Evolutionary conservation across 176 grass and related monocot species (phyloP).

Genomic region (Luzula sylvatica): DNA sequence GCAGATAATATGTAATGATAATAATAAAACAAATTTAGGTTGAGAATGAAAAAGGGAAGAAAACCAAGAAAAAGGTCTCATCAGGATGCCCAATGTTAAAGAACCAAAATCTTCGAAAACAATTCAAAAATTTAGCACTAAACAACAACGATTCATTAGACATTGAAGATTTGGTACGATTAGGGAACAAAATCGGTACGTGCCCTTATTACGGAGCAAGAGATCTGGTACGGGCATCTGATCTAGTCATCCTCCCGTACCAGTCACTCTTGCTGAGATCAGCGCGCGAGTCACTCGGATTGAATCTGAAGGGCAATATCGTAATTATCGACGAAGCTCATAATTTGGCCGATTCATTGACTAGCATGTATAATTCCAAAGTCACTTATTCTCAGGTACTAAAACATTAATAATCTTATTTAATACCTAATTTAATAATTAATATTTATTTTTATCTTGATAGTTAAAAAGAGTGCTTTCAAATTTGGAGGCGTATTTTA

Average conservation of each 20-base stretch:
- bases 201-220: slow-evolving; percentile 83
- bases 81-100: slow-evolving; percentile 79
- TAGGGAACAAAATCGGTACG: slow-evolving; percentile 71
- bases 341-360: slow-evolving; percentile 71
- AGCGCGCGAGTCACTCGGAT: slow-evolving; percentile 77
- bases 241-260: slow-evolving; percentile 84
- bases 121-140: slow-evolving; percentile 51
- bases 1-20: neutral
- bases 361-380: slow-evolving; percentile 87
- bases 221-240: slow-evolving; percentile 56
- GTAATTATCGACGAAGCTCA: slow-evolving; percentile 97
- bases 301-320: slow-evolving; percentile 78
- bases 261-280: slow-evolving; percentile 72
- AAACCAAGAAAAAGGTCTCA: slow-evolving; percentile 33
- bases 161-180: slow-evolving; percentile 69
- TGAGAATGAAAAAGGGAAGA: slow-evolving; percentile 34
- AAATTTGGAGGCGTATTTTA: slow-evolving; percentile 57
- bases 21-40: slow-evolving; percentile 25
- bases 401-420: neutral
- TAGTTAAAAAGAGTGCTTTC: slow-evolving; percentile 64
- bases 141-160: slow-evolving; percentile 45
- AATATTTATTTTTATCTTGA: neutral
- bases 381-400: slow-evolving; percentile 57
- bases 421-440: neutral
- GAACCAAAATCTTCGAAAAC: slow-evolving; percentile 48